Evolutionary conservation across 2,329 filamentous ascomycete genomes (phyloP).

Genomic region (Cercospora sp.): DNA sequence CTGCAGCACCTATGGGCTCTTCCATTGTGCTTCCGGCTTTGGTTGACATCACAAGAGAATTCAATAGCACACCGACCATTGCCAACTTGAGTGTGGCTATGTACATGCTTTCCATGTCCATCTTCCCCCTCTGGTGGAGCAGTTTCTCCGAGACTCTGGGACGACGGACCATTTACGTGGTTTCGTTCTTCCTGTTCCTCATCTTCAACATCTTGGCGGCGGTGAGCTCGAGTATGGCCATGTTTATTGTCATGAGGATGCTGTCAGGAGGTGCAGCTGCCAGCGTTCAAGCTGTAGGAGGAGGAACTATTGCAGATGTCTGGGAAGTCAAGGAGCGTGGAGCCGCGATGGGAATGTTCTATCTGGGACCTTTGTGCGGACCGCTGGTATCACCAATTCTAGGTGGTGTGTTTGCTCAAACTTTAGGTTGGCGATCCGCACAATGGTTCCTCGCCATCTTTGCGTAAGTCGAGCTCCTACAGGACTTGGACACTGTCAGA

Average conservation of each 20-base stretch:
- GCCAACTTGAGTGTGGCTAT: slow-evolving; percentile 75
- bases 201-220: slow-evolving; percentile 71
- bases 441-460: slow-evolving; percentile 77
- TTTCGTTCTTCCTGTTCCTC: slow-evolving; percentile 71
- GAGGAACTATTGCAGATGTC: slow-evolving; percentile 78
- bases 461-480: slow-evolving; percentile 37
- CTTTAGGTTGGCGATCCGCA: slow-evolving; percentile 71
- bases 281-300: slow-evolving; percentile 78
- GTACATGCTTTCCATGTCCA: slow-evolving; percentile 78
- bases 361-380: slow-evolving; percentile 73
- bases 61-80: slow-evolving; percentile 63
- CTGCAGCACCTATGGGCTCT: slow-evolving; percentile 78
- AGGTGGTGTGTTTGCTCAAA: slow-evolving; percentile 69
- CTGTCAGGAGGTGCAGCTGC: slow-evolving; percentile 74
- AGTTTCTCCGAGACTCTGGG: slow-evolving; percentile 72
- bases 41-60: slow-evolving; percentile 60
- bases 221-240: slow-evolving; percentile 66
- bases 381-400: slow-evolving; percentile 75
- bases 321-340: slow-evolving; percentile 74
- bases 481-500: background rate
- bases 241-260: slow-evolving; percentile 76
- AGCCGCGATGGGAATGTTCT: slow-evolving; percentile 79
- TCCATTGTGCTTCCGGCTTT: slow-evolving; percentile 79
- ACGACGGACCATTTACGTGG: slow-evolving; percentile 74
- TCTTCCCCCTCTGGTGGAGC: slow-evolving; percentile 86